Evolutionary conservation across 208 protist species (phyloP).

Genomic region (Leishmania major): DNA sequence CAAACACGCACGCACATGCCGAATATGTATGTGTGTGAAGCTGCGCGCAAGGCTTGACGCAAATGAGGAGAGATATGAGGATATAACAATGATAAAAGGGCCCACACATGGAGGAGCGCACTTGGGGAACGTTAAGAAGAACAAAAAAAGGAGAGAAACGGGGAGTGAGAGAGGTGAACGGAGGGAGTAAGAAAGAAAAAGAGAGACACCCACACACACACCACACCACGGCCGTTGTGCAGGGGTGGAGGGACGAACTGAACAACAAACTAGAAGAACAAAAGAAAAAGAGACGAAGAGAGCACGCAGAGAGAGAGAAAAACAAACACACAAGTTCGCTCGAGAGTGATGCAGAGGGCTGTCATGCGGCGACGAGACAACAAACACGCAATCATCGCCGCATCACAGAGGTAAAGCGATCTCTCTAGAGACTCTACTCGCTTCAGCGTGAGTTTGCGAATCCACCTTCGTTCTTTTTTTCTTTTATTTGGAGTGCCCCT

Average conservation of each 20-base stretch:
- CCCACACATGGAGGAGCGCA: neutral
- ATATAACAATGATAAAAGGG: slow-evolving; percentile 8
- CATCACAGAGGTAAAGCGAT: neutral
- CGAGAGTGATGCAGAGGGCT: neutral
- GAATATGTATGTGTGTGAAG: slow-evolving; percentile 1
- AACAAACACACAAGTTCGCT: neutral
- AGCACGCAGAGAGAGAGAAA: neutral
- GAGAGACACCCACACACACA: neutral
- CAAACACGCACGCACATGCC: neutral
- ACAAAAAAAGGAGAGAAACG: neutral
- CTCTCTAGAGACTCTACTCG: neutral
- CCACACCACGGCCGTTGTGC: neutral
- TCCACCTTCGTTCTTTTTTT: neutral
- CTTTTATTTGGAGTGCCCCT: neutral
- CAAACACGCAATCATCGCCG: neutral
- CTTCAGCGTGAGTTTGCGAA: neutral
- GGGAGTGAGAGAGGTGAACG: neutral
- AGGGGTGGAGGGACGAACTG: neutral
- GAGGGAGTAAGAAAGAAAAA: neutral
- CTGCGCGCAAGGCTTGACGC: neutral
- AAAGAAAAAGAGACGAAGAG: neutral
- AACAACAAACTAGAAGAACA: no score
- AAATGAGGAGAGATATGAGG: neutral
- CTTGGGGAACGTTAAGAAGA: slow-evolving; percentile 3
- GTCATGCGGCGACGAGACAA: neutral